These are phyloP conservation scores for Fusarium sp. DNA, from an alignment of 2,329 filamentous ascomycete genomes.

Conservation along the genomic window DNA sequence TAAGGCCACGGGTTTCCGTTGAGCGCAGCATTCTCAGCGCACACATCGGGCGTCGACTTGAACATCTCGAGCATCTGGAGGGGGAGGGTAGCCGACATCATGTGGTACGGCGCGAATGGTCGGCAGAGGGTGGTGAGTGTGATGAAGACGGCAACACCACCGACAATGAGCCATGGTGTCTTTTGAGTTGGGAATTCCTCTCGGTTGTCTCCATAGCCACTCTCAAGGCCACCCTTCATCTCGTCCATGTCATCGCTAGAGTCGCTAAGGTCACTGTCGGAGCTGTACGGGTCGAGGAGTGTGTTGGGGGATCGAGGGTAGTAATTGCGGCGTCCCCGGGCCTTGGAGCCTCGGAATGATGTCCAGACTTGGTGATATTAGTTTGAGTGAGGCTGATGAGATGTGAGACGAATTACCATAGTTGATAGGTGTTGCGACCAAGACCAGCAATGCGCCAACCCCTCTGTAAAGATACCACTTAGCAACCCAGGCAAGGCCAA, in stretches of 20 bases:
- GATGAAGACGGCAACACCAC: slow-evolving; percentile 10
- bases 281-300: slow-evolving; percentile 24
- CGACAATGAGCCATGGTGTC: slow-evolving; percentile 20
- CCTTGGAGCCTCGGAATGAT: slow-evolving; percentile 14
- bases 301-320: slow-evolving; percentile 6
- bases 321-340: slow-evolving; percentile 5
- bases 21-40: slow-evolving; percentile 32
- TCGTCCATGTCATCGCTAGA: slow-evolving; percentile 27
- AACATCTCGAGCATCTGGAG: slow-evolving; percentile 45
- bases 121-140: slow-evolving; percentile 38
- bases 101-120: slow-evolving; percentile 45
- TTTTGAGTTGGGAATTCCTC: slow-evolving; percentile 15
- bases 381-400: background rate
- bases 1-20: slow-evolving; percentile 45
- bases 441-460: slow-evolving; percentile 35
- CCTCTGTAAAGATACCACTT: slow-evolving; percentile 41
- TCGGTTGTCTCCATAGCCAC: slow-evolving; percentile 19
- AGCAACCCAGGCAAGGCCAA: slow-evolving; percentile 41
- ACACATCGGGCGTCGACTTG: slow-evolving; percentile 34
- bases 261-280: slow-evolving; percentile 22
- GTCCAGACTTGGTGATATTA: slow-evolving; percentile 28
- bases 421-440: slow-evolving; percentile 29
- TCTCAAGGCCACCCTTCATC: slow-evolving; percentile 20
- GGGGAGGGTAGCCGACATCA: slow-evolving; percentile 49
- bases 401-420: slow-evolving; percentile 32